These are phyloP conservation scores for Linnemannia elongata DNA, from an alignment of 192 early-diverging fungal species.

Conservation along the genomic window DNA sequence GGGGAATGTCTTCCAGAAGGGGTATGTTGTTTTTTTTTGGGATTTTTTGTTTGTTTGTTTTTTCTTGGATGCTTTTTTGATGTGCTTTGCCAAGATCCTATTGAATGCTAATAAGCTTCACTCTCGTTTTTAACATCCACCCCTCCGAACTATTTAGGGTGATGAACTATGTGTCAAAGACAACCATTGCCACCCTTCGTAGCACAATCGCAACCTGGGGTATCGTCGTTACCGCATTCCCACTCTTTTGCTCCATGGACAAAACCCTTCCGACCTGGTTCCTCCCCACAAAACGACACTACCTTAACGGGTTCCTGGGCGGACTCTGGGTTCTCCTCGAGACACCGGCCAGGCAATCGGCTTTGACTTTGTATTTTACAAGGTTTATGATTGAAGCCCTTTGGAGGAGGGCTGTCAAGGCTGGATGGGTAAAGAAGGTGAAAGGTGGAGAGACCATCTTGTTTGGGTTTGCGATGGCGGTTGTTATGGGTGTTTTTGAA, in stretches of 20 bases:
- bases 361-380: slow-evolving; percentile 43
- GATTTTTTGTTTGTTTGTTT: not conserved
- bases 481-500: slow-evolving; percentile 29
- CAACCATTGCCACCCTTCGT: slow-evolving; percentile 5
- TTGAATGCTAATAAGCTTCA: too few species aligned
- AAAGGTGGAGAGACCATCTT: slow-evolving; percentile 17
- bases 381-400: slow-evolving; percentile 40
- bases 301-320: slow-evolving; percentile 47
- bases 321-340: slow-evolving; percentile 52
- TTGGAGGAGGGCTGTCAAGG: slow-evolving; percentile 50
- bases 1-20: slow-evolving; percentile 18
- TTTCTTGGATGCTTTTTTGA: not conserved
- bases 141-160: not conserved
- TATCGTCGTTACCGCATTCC: slow-evolving; percentile 10
- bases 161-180: slow-evolving; percentile 7
- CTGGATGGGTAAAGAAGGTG: slow-evolving; percentile 18
- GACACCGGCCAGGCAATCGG: slow-evolving; percentile 19
- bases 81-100: not conserved
- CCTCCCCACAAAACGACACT: slow-evolving; percentile 27
- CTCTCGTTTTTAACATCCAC: not conserved
- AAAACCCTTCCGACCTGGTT: slow-evolving; percentile 2
- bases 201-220: slow-evolving; percentile 13
- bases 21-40: not conserved
- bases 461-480: slow-evolving; percentile 27
- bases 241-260: slow-evolving; percentile 4